Evolutionary conservation across 257 asterid genomes (phyloP).

Genomic region (Solanum etuberosum): DNA sequence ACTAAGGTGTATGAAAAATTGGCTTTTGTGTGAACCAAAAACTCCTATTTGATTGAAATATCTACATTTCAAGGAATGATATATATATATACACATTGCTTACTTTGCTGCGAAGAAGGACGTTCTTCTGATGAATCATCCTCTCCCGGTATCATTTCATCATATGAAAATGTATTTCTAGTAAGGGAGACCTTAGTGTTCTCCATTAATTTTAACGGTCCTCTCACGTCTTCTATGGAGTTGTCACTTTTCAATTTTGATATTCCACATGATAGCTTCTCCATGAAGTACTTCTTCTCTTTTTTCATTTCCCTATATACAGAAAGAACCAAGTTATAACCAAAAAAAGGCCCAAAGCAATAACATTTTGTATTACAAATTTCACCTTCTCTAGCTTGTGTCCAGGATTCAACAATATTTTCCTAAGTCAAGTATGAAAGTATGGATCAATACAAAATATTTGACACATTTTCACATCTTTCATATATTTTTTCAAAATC

Average conservation of each 20-base stretch:
- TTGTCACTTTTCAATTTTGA: slow-evolving; percentile 40
- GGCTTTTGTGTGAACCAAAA: background rate
- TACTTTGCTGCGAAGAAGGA: slow-evolving; percentile 14
- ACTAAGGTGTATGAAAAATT: background rate
- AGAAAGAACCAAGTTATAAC: background rate
- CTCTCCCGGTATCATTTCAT: slow-evolving; percentile 65
- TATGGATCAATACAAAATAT: no score
- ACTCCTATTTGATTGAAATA: background rate
- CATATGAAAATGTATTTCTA: slow-evolving; percentile 30
- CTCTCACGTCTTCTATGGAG: slow-evolving; percentile 32
- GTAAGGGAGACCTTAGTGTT: background rate
- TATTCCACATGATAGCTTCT: slow-evolving; percentile 49
- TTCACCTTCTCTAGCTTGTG: no score
- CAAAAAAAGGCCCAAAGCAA: no score
- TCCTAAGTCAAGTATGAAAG: no score
- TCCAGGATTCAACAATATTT: no score
- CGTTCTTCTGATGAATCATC: slow-evolving; percentile 27
- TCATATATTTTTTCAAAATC: no score
- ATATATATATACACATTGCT: background rate
- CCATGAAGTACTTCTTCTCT: slow-evolving; percentile 46
- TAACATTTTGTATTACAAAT: no score
- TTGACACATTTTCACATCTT: no score
- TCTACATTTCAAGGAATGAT: background rate
- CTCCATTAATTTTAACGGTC: slow-evolving; percentile 2
- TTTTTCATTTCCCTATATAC: slow-evolving; percentile 59